Evolutionary conservation across 495 filamentous ascomycete genomes (phyloP).

Genomic region (Letharia columbiana): DNA sequence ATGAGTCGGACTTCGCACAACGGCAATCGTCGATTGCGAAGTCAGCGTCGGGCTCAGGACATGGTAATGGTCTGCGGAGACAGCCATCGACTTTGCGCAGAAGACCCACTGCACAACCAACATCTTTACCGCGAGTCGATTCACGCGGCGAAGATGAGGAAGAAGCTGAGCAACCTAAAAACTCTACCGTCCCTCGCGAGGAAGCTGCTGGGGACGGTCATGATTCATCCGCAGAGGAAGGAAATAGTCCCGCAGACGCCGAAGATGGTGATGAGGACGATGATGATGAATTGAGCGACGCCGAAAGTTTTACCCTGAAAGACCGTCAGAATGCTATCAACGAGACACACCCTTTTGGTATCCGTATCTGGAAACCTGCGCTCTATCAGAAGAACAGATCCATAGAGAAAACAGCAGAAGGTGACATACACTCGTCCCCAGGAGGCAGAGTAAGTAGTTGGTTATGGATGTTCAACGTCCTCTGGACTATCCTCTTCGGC

Average conservation of each 20-base stretch:
- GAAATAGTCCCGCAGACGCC: conserved; percentile 28
- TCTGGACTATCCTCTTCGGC: conserved; percentile 89
- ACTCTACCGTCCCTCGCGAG: neutral
- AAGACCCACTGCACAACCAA: conserved; percentile 50
- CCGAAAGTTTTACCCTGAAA: conserved; percentile 71
- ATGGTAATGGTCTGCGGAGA: conserved; percentile 27
- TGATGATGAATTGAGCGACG: conserved; percentile 60
- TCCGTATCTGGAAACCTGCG: conserved; percentile 97
- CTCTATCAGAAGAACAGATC: conserved; percentile 96
- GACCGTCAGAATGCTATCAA: conserved; percentile 98
- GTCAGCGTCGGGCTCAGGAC: conserved; percentile 23
- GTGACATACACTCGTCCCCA: conserved; percentile 92
- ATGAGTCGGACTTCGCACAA: conserved; percentile 49
- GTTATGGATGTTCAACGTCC: conserved; percentile 74
- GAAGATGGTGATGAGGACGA: conserved; percentile 43
- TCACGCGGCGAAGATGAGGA: conserved; percentile 45
- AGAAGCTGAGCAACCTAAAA: conserved; percentile 30
- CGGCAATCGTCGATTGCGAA: conserved; percentile 25
- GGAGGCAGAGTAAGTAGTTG: conserved; percentile 77
- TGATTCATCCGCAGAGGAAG: conserved; percentile 28
- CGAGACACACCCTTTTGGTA: conserved; percentile 96
- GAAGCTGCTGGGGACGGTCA: conserved; percentile 22
- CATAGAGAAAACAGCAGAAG: conserved; percentile 91
- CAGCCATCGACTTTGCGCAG: conserved; percentile 64
- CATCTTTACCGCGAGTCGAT: conserved; percentile 50